Conservation (phyloP, 1,139 yeast species). For the Protomyces inouyei region DNA sequence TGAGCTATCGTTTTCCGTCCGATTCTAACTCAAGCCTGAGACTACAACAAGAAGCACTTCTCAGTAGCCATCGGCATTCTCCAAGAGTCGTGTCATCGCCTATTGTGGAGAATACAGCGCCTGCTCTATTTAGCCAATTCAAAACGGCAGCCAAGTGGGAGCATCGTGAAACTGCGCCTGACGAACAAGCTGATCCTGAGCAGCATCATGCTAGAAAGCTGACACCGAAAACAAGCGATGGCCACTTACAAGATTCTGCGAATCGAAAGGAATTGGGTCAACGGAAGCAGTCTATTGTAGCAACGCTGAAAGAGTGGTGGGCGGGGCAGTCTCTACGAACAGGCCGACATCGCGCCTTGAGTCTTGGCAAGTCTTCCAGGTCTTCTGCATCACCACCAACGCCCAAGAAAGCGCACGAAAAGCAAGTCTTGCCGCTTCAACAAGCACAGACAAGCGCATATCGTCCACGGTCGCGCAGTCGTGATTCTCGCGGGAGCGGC, state of each 20-base stretch:
- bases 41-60: background rate
- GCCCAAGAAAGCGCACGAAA: background rate
- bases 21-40: background rate
- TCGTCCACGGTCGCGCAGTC: background rate
- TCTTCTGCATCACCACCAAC: background rate
- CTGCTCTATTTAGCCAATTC: background rate
- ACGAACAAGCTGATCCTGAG: background rate
- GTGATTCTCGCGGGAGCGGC: background rate
- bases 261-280: constrained; percentile 6
- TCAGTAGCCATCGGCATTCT: background rate
- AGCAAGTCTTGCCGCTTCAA: background rate
- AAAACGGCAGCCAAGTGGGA: background rate
- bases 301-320: constrained; percentile 18
- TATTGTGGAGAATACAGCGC: background rate
- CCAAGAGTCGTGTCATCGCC: background rate
- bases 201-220: background rate
- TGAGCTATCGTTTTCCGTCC: background rate
- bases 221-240: background rate
- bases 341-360: background rate
- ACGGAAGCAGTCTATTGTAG: constrained; percentile 13
- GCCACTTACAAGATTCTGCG: background rate
- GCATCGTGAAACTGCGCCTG: background rate
- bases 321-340: constrained; percentile 6
- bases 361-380: background rate
- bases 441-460: background rate